phyloP scores from a whole-genome alignment of 768 basidiomycete genomes.

The Panaeolus cyanescens region DNA sequence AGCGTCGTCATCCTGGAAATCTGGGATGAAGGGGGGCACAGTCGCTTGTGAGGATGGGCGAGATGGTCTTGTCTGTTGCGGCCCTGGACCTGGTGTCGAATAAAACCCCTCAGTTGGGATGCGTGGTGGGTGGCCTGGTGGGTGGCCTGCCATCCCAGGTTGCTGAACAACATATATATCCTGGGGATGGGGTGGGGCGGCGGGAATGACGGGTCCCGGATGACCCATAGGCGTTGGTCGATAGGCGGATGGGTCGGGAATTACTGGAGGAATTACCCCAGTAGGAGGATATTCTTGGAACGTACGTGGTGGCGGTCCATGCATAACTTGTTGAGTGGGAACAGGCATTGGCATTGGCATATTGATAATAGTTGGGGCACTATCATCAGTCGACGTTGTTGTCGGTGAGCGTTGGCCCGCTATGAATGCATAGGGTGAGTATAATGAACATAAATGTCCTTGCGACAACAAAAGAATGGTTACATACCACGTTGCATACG shows the following conservation, averaged over 20 bases:
- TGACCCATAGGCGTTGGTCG: conserved; percentile 12
- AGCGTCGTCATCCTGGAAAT: not conserved
- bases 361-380: not conserved
- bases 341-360: not conserved
- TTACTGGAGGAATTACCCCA: conserved; percentile 41
- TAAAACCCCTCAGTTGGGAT: conserved; percentile 20
- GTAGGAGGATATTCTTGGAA: conserved; percentile 21
- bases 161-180: conserved; percentile 10
- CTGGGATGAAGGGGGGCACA: conserved; percentile 6
- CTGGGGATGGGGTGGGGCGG: conserved; percentile 7
- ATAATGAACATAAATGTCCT: conserved; percentile 1
- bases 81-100: conserved; percentile 9
- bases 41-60: conserved; percentile 1
- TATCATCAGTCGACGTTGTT: not conserved
- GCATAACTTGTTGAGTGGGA: not conserved
- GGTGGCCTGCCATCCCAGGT: no score
- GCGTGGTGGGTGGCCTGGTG: conserved; percentile 5
- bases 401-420: conserved; percentile 10
- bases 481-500: conserved; percentile 31
- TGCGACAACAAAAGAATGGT: not conserved
- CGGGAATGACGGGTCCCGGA: conserved; percentile 14
- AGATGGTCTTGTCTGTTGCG: not conserved
- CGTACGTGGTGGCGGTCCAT: conserved; percentile 10
- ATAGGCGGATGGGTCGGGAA: conserved; percentile 20
- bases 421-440: not conserved